These are phyloP conservation scores for Heliocybe sulcata DNA, from an alignment of 1,284 basidiomycete genomes.

Conservation along the genomic window DNA sequence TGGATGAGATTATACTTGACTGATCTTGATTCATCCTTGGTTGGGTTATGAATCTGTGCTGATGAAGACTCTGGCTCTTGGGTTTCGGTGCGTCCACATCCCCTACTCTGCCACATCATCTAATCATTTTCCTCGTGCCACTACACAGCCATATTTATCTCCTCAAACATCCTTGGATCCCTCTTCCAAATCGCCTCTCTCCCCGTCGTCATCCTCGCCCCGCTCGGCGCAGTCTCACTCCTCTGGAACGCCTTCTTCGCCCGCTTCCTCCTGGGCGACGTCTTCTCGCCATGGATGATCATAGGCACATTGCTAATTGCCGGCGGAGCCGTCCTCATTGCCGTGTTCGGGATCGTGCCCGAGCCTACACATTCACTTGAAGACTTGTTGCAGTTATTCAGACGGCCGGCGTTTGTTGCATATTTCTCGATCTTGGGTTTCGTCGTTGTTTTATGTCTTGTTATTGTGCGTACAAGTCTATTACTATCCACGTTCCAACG, in stretches of 20 bases:
- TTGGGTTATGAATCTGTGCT: background rate
- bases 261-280: slow-evolving; percentile 77
- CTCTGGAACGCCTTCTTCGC: slow-evolving; percentile 96
- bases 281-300: slow-evolving; percentile 81
- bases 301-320: slow-evolving; percentile 85
- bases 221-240: slow-evolving; percentile 87
- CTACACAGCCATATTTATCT: slow-evolving; percentile 61
- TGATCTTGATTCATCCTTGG: slow-evolving; percentile 6
- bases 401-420: slow-evolving; percentile 71
- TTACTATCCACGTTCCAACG: slow-evolving; percentile 5
- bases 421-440: slow-evolving; percentile 77
- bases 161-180: slow-evolving; percentile 89
- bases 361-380: slow-evolving; percentile 87
- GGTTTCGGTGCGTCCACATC: slow-evolving; percentile 53
- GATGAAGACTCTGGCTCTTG: slow-evolving; percentile 67
- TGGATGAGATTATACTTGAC: slow-evolving; percentile 6
- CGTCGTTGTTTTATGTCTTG: slow-evolving; percentile 53
- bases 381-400: slow-evolving; percentile 78
- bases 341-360: slow-evolving; percentile 89
- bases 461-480: slow-evolving; percentile 42
- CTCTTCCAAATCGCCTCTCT: slow-evolving; percentile 93
- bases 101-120: background rate
- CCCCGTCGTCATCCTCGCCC: slow-evolving; percentile 88
- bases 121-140: slow-evolving; percentile 1
- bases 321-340: slow-evolving; percentile 85